Base-by-base conservation (phyloP, 176 grass and related monocot species). In the Thinopyrum elongatum region DNA sequence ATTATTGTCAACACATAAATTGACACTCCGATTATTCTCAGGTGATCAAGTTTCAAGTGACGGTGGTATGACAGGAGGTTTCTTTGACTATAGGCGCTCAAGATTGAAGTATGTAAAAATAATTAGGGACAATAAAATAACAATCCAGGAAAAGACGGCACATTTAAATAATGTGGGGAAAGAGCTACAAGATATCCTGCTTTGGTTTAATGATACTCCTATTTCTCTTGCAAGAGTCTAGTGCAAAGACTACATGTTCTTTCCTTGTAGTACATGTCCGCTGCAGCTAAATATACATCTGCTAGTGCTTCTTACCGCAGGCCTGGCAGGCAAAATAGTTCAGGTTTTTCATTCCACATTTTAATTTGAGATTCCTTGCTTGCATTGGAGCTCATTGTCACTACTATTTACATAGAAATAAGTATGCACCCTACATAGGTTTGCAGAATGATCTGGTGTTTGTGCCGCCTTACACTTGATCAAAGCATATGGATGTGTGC, bases 1-100 rank as follows among this genome's bases (percentile, higher is more conserved):
- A 62, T 61, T 61, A 62, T n/a, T 62, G 79, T 84, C 81, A 27
- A 59, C 87, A 64, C 11, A 68, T 6, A 83, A 73, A 72, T 79
- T 65, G 29, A 65, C 23, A 70, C 59, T 80, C 59, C 70, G 39
- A 81, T 82, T 80, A 58, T 72, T 74, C 65, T 82, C 90, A 95
- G 95, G 95, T 74, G 95, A 98, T 88, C 95, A 95, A 88, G 92
- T 97, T 66, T 89, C 84, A 67, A 95, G 79, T 79, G 94, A 97
- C 69, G 95, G 95, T 90, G 95, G 90, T 85, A 97, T 97, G 95
- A 94, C 95, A 69, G 95, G 92, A 80, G 95, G 95, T 86, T 97
- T 92, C 84, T 97, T 94, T 87, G 95, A 97, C 49, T 97, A 88
- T 76, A 91, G 95, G 47, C 90, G 92, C 29, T 97, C 95, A 78